Evolutionary conservation across 176 grass and related monocot genomes (phyloP), one percentile per base, ranked within the genome.

Genomic region (Lolium perenne): DNA sequence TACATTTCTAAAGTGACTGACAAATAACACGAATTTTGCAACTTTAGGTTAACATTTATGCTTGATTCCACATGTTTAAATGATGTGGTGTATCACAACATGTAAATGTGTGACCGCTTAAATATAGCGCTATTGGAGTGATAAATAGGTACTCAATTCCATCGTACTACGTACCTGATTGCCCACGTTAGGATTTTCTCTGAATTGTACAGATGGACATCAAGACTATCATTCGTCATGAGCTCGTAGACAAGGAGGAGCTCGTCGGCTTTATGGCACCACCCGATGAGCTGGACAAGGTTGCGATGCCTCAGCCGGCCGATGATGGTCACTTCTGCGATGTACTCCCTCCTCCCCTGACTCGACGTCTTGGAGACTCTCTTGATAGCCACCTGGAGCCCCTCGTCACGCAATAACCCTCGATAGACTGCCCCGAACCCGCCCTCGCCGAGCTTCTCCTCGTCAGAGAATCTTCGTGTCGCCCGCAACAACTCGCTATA

Each of bases 341-440:
- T 63, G 60, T 63, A 63, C 12, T 63, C 60, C 23, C 23, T 63
- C 60, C 60, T 63, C n/a, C 60, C 60, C 60, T 63, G 60, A 63
- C 11, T 63, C 60, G 23, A 63, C 1, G 23, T 4, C 60, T 26
- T 63, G 22, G 60, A 26, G 60, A 63, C 23, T 1, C 23, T 5
- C 60, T 63, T 63, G 60, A 63, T 63, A 1, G 60, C 60, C 60
- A 63, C 60, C 25, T 63, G 22, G 60, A 63, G 23, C 60, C 60
- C 23, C 60, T 63, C 21, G 23, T 63, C 60, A 5, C 23, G 60
- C 60, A 63, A 2, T 22, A 25, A 26, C 60, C 60, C 60, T 26
- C 60, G 60, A 29, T 63, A 63, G 60, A 63, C 60, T 63, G 60
- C 22, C 22, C 60, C 60, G 26, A 63, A 63, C 23, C 10, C 60